phyloP scores from a whole-genome alignment of 179 eudicot species.

The Patellifolia procumbens region DNA sequence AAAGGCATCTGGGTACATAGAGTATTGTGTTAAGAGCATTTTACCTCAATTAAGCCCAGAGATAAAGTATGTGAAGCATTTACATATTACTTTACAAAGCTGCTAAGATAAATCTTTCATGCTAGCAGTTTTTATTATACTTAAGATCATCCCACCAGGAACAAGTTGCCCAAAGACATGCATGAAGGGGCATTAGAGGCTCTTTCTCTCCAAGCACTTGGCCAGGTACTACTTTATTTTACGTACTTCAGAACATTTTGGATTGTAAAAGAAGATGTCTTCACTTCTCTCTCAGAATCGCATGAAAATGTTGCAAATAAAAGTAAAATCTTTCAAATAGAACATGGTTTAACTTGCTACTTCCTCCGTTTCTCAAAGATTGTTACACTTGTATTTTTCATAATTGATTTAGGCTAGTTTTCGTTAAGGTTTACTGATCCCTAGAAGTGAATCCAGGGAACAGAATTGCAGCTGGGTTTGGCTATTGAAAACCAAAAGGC shows the following conservation, averaged over 20 bases:
- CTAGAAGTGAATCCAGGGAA: slow-evolving; percentile 52
- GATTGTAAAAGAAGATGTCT: too few species aligned
- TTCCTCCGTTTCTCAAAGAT: too few species aligned
- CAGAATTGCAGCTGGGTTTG: slow-evolving; percentile 85
- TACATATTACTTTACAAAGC: not conserved
- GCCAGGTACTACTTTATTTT: slow-evolving; percentile 53
- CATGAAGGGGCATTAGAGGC: slow-evolving; percentile 73
- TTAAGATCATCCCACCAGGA: slow-evolving; percentile 37
- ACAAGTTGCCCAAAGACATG: slow-evolving; percentile 69
- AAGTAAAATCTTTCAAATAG: too few species aligned
- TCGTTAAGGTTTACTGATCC: slow-evolving; percentile 18
- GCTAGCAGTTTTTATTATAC: slow-evolving; percentile 2
- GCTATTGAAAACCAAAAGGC: slow-evolving; percentile 86
- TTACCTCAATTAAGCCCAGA: slow-evolving; percentile 59
- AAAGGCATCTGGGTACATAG: slow-evolving; percentile 79
- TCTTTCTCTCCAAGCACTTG: slow-evolving; percentile 73
- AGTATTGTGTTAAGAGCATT: slow-evolving; percentile 55
- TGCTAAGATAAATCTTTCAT: not conserved
- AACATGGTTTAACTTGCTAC: too few species aligned
- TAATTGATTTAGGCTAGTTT: too few species aligned
- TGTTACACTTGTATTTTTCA: too few species aligned
- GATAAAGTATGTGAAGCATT: slow-evolving; percentile 46
- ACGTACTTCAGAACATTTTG: too few species aligned
- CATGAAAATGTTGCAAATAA: too few species aligned
- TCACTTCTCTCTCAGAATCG: too few species aligned